These are phyloP conservation scores for Jatropha multifida DNA, from an alignment of 441 rosid species.

Conservation along the genomic window DNA sequence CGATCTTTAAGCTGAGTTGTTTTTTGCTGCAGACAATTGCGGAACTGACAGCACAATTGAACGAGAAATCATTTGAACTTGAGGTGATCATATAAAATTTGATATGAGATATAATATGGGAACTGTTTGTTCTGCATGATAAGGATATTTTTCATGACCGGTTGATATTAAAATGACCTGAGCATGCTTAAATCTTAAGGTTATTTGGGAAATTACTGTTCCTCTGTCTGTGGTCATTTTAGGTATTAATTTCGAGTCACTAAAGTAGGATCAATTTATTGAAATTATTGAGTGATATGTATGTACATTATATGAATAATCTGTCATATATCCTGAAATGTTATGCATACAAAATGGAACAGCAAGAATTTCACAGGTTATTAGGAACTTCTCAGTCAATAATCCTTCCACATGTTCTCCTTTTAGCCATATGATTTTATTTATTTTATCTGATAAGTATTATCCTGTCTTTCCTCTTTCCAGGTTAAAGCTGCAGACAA, in stretches of 20 bases:
- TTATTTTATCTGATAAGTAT: constrained; percentile 16
- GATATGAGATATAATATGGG: constrained; percentile 6
- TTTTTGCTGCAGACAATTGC: constrained; percentile 62
- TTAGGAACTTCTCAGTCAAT: neutral
- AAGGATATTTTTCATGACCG: constrained; percentile 11
- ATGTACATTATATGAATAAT: neutral
- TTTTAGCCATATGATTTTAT: constrained; percentile 4
- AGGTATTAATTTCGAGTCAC: neutral
- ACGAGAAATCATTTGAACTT: constrained; percentile 94
- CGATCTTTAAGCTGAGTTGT: constrained; percentile 25
- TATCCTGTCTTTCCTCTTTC: constrained; percentile 22
- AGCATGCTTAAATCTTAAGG: neutral
- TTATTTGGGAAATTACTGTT: neutral
- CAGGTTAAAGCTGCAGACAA: constrained; percentile 96
- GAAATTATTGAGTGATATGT: neutral
- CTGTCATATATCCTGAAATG: neutral
- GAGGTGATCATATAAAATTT: constrained; percentile 60
- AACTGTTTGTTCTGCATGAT: neutral
- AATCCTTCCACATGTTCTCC: neutral
- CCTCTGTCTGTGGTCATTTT: neutral
- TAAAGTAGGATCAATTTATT: neutral
- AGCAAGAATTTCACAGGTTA: neutral
- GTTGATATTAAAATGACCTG: neutral
- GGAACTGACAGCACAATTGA: constrained; percentile 73
- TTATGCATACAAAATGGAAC: neutral